Base-by-base conservation (phyloP, 306 rosid genomes). In the Pueraria montana region DNA sequence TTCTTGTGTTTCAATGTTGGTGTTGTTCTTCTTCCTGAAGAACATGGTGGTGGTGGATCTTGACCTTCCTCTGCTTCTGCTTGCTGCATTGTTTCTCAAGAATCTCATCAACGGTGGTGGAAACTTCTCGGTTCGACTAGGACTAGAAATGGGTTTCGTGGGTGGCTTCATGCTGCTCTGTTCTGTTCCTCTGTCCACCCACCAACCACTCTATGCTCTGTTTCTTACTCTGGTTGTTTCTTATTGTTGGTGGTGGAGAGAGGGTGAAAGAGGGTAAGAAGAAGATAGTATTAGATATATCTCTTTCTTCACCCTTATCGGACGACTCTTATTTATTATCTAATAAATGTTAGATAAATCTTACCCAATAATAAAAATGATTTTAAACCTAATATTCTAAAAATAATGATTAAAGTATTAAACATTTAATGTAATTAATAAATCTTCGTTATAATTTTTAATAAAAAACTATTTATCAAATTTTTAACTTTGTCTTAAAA, bases 51-150 rank as follows among this genome's bases (percentile, higher is more conserved):
- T 92, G 72, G 89, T 93, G 5, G 96, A 69, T 46, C 89, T 90
- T 27, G 89, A 87, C 89, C 64, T 88, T 6, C 91, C 93, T 82
- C 98, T 89, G 91, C 98, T 95, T 77, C 75, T 89, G 81, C 91
- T 95, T 11, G 85, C 90, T 11, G 80, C 91, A 83, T 88, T 95
- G 86, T 84, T 89, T 72, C 92, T 89, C 77, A 93, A 68, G 84
- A 92, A 95, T 84, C 94, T 89, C 97, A 95, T 89, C 86, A 95
- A 87, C 81, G 97, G 98, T 68, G 97, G 97, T 50, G 98, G 98
- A 11, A 88, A 95, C 87, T 93, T 95, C 24, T 95, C 98, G 10
- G 88, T 58, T 88, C 98, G 87, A 55, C 91, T 89, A 14, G 99
- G 97, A 83, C 99, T 95, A 18, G 91, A 91, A 52, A 95, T 81